Percentiles rank a stretch among this genome's conserved stretches.
These are phyloP conservation scores for Umbelopsis isabellina DNA, from an alignment of 192 early-diverging fungal species.

Conservation along the genomic window DNA sequence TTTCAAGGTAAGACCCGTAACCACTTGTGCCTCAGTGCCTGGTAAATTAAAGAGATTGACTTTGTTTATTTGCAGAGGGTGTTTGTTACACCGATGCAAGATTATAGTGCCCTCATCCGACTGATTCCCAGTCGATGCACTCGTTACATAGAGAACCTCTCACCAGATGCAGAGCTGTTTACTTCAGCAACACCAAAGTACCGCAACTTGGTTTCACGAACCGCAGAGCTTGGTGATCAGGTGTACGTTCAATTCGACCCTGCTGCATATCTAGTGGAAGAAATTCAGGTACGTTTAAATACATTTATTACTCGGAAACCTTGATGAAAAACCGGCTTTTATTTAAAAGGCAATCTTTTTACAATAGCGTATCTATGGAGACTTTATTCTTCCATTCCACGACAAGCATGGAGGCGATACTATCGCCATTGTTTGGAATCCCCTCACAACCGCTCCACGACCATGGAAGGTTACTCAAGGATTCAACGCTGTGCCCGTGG, in stretches of 20 bases:
- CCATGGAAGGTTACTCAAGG: slow-evolving; percentile 68
- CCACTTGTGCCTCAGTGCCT: slow-evolving; percentile 4
- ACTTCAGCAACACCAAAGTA: slow-evolving; percentile 59
- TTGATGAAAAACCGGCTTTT: slow-evolving; percentile 13
- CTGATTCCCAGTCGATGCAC: slow-evolving; percentile 62
- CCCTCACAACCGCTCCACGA: slow-evolving; percentile 49
- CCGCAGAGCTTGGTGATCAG: slow-evolving; percentile 59
- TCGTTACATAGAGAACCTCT: slow-evolving; percentile 62
- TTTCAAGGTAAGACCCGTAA: slow-evolving; percentile 45
- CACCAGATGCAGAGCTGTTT: slow-evolving; percentile 55
- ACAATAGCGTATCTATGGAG: slow-evolving; percentile 54
- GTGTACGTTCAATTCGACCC: slow-evolving; percentile 78
- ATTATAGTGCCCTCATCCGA: slow-evolving; percentile 79
- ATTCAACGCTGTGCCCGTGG: slow-evolving; percentile 60
- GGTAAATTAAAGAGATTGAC: slow-evolving; percentile 23
- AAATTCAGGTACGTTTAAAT: slow-evolving; percentile 55
- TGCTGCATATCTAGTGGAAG: slow-evolving; percentile 65
- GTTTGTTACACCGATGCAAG: slow-evolving; percentile 79
- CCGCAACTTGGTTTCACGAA: slow-evolving; percentile 68
- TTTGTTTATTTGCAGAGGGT: slow-evolving; percentile 54
- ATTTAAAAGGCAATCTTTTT: background rate
- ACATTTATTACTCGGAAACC: background rate
- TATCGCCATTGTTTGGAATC: slow-evolving; percentile 75
- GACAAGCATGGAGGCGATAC: slow-evolving; percentile 74
- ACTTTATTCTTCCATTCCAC: slow-evolving; percentile 71